Evolutionary conservation across 2,329 filamentous ascomycete species (phyloP), one percentile per base, ranked within the genome.

Genomic region (Aspergillus hortae): DNA sequence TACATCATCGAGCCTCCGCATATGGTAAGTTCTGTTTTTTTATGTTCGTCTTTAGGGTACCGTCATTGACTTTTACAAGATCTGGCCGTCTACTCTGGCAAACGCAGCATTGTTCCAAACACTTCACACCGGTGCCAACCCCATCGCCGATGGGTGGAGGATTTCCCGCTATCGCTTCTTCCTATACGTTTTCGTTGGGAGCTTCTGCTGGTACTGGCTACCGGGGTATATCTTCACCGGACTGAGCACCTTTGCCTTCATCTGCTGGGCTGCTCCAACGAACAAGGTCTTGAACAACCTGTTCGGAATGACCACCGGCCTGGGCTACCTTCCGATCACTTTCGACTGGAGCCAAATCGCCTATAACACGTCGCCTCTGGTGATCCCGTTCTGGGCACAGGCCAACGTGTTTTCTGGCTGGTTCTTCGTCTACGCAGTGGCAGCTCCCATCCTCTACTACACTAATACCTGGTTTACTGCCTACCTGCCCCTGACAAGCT

Each of bases 401-500:
- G 52, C 61, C 25, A 73, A 73, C 46, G 67, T 67, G 32, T 68
- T 68, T 43, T 56, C 49, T 3, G 62, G 61, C 1, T 66, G 60
- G 47, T 61, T 57, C 3, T 48, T 55, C 27, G 64, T 63, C 40
- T 63, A 66, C 51, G 61, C 61, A 48, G 56, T 61, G 14, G 60
- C 71, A 4, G 62, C 66, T 0, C 67, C 68, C 0, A 65, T 58
- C 1, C 56, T 73, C 2, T 71, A 69, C 49, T 73, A 72, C 53
- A 69, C 83, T 15, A 85, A 83, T 38, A 77, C 80, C 55, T 72
- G 69, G 68, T 66, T 55, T 53, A 70, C 80, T 25, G 77, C 80
- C 55, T 84, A 83, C 65, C 74, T 87, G 46, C 81, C 83, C 2
- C 77, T 86, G 19, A 78, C 80, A 61, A 80, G 77, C 35, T 77